These are phyloP conservation scores for Ambrosia hybrid DNA, from an alignment of 140 eudicot species.

Conservation along the genomic window DNA sequence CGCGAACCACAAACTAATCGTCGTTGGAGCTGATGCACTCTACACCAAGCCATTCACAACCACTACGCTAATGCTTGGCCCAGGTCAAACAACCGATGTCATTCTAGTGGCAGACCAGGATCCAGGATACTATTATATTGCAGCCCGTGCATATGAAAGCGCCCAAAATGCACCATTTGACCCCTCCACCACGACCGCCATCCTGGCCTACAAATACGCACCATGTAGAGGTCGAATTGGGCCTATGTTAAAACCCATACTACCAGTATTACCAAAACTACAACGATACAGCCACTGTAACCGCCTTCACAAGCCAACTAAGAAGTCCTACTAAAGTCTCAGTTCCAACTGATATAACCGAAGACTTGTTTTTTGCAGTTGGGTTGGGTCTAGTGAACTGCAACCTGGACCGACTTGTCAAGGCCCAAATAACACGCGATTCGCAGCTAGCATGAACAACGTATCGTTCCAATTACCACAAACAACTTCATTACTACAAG, in stretches of 20 bases:
- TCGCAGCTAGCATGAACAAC: constrained; percentile 65
- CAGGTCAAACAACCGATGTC: constrained; percentile 67
- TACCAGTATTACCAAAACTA: constrained; percentile 47
- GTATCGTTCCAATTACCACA: constrained; percentile 45
- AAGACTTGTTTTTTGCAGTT: constrained; percentile 48
- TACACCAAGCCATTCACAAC: constrained; percentile 65
- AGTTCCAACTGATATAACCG: constrained; percentile 44
- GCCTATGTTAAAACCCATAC: constrained; percentile 29
- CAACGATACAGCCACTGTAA: constrained; percentile 53
- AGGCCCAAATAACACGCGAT: constrained; percentile 60
- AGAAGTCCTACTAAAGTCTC: constrained; percentile 33
- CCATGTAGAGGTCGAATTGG: constrained; percentile 27
- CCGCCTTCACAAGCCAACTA: constrained; percentile 51
- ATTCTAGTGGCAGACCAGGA: constrained; percentile 57
- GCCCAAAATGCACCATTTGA: constrained; percentile 58
- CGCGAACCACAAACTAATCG: constrained; percentile 60
- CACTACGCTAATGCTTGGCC: constrained; percentile 55
- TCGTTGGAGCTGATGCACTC: constrained; percentile 59
- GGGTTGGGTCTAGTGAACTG: constrained; percentile 57
- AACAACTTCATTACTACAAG: constrained; percentile 49
- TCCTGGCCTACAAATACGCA: constrained; percentile 51
- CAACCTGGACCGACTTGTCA: constrained; percentile 55
- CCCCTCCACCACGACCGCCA: constrained; percentile 62
- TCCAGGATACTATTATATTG: constrained; percentile 61
- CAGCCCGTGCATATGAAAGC: constrained; percentile 58